These are phyloP conservation scores for Immersiella caudata DNA, from an alignment of 495 filamentous ascomycete genomes.

Conservation along the genomic window DNA sequence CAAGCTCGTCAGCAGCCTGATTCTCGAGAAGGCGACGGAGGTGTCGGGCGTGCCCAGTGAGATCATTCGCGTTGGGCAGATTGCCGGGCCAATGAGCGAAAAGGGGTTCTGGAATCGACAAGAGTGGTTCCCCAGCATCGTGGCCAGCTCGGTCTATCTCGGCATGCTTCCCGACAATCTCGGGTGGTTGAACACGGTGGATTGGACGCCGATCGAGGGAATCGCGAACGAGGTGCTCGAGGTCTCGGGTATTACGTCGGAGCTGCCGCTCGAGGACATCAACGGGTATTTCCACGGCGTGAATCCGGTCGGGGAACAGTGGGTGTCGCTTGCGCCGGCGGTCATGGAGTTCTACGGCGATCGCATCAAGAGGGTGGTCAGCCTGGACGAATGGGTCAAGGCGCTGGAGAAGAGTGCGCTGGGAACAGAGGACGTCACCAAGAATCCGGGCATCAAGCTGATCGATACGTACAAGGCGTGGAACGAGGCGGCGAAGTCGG, in stretches of 20 bases:
- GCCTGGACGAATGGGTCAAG: conserved; percentile 46
- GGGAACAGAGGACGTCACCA: conserved; percentile 34
- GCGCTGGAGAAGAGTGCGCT: conserved; percentile 41
- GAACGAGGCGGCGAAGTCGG: conserved; percentile 24
- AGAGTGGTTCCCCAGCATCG: conserved; percentile 61
- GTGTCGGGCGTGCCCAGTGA: conserved; percentile 45
- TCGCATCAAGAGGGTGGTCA: conserved; percentile 41
- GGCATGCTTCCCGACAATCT: conserved; percentile 45
- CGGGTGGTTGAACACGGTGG: conserved; percentile 44
- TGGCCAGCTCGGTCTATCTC: conserved; percentile 49
- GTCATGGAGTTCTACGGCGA: conserved; percentile 44
- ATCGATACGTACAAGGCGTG: conserved; percentile 46
- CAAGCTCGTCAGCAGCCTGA: conserved; percentile 56
- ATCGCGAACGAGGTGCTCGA: conserved; percentile 46
- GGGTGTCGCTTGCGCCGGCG: conserved; percentile 37
- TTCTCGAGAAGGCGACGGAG: conserved; percentile 49
- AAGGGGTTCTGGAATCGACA: conserved; percentile 55
- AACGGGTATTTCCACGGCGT: conserved; percentile 54
- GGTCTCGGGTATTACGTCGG: conserved; percentile 35
- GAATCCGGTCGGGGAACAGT: conserved; percentile 44
- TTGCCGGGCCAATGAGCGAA: conserved; percentile 52
- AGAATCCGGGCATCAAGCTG: conserved; percentile 51
- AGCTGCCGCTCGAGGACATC: conserved; percentile 33
- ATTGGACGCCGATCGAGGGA: conserved; percentile 60
- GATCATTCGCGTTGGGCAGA: conserved; percentile 60